Evolutionary conservation across 106 monocot species (phyloP), one percentile per base, ranked within the genome.

Genomic region (Dendrobium nobile): DNA sequence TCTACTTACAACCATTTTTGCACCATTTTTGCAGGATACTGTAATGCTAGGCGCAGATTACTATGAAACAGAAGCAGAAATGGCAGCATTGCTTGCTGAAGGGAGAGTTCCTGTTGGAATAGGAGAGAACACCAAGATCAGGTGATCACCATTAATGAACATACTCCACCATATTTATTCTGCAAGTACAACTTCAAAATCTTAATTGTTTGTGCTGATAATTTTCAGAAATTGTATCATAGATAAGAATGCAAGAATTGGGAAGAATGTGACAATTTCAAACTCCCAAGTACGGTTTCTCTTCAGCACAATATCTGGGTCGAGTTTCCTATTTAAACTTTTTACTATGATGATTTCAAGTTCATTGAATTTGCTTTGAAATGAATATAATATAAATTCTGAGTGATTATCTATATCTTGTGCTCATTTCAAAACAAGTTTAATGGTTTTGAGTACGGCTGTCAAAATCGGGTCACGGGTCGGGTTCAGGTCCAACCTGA

Each of bases 21-120:
- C 64, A 64, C 6, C 24, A 65, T 65, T 61, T 26, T 9, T 89
- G 77, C 89, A 97, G 97, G 90, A 97, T 42, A 86, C 88, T n/a
- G 92, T 97, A 45, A 92, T 97, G 97, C 85, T 97, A 17, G 97
- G 97, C 80, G 97, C 97, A 37, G 97, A 97, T 84, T 94, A 82
- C 77, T 97, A 97, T 28, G 94, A 94, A 86, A 97, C 94, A 4
- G 94, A 92, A 20, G 84, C 27, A 26, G 97, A 97, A 80, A 68
- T 85, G 61, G 84, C 87, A 70, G 80, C 92, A 54, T 59, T 94
- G 75, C 59, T 94, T 8, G 87, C 92, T 58, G 92, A 97, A 89
- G 97, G 97, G 54, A 86, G 79, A 81, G 97, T 97, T 73, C 97
- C 94, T 19, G 47, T 94, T 44, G 97, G 97, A 61, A 91, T 97